A percentile compares a stretch with the other conserved stretches of the same genome.
Conservation (phyloP, 768 basidiomycete species). For the Macrocybe gigantea region DNA sequence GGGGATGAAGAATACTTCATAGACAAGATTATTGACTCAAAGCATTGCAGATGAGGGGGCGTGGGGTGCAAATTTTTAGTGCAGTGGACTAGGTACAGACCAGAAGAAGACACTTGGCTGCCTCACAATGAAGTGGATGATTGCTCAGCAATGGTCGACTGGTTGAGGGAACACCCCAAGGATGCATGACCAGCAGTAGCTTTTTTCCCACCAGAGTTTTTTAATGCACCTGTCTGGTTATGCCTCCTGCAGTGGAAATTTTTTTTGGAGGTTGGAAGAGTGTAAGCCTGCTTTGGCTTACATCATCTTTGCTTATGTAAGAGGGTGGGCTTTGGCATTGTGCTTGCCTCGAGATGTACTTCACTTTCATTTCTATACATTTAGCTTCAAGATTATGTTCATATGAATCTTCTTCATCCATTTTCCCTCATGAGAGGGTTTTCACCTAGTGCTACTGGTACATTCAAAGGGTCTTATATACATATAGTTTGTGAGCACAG, state of each 20-base stretch:
- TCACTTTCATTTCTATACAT: too few relatives aligned
- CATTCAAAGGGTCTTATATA: too few relatives aligned
- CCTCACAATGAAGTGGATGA: slow-evolving; percentile 12
- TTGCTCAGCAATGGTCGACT: slow-evolving; percentile 10
- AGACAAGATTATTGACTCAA: background rate
- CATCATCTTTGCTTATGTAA: too few relatives aligned
- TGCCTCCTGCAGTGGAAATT: background rate
- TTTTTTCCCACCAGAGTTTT: background rate
- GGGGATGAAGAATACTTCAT: background rate
- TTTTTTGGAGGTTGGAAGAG: background rate
- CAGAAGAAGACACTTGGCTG: background rate
- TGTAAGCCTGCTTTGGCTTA: too few relatives aligned
- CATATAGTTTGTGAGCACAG: too few relatives aligned
- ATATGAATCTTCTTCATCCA: too few relatives aligned
- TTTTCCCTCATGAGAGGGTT: too few relatives aligned
- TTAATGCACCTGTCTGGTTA: background rate
- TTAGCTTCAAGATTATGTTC: too few relatives aligned
- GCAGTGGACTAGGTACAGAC: slow-evolving; percentile 18
- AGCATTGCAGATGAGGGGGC: slow-evolving; percentile 7
- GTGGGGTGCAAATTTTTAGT: slow-evolving; percentile 9
- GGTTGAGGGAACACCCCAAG: slow-evolving; percentile 3
- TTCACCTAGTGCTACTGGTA: too few relatives aligned
- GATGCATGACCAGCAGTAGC: background rate
- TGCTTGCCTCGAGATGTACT: too few relatives aligned
- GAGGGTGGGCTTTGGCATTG: too few relatives aligned